Evolutionary conservation across 345 rosid species (phyloP), one percentile per base, ranked within the genome.

Genomic region (Anacardium occidentale): DNA sequence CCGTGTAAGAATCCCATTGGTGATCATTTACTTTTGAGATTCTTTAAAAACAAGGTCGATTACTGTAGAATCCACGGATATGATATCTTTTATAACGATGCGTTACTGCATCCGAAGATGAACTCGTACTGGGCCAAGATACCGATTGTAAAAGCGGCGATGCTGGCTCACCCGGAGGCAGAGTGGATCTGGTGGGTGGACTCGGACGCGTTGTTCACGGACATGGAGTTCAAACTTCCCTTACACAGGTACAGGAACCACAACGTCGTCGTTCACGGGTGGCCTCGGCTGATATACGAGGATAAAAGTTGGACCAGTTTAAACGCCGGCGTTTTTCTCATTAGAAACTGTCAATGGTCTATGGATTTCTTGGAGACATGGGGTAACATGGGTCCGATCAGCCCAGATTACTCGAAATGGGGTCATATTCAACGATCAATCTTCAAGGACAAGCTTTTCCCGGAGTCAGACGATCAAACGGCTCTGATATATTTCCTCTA

Each of bases 171-270:
- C 79, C 99, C 99, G 50, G 98, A 94, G 73, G 93, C 93, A 17
- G 98, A 92, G 78, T 94, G 98, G 98, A 90, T 94, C 91, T 94
- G 98, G 98, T 94, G 98, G 98, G 95, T 92, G 15, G 99, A 95
- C 79, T 90, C 99, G 70, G 99, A 95, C 72, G 99, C 98, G 17
- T 44, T 84, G 62, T 80, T 94, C 86, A 88, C 98, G 58, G 98
- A 94, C 81, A 92, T 95, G 99, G 99, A 95, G 74, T 95, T 80
- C 59, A 79, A 82, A 61, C 87, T 90, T 29, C 99, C 98, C 8
- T 80, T 86, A 11, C 79, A 56, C 7, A 84, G 96, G 42, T 95
- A 95, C 71, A 79, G 74, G 68, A 55, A 74, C 52, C 94, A 90
- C 64, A 92, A 92, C 75, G 64, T 95, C 25, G 97, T 95, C 25